Evolutionary conservation across 306 rosid species (phyloP), one percentile per base, ranked within the genome.

Genomic region (Glycine latifolia): DNA sequence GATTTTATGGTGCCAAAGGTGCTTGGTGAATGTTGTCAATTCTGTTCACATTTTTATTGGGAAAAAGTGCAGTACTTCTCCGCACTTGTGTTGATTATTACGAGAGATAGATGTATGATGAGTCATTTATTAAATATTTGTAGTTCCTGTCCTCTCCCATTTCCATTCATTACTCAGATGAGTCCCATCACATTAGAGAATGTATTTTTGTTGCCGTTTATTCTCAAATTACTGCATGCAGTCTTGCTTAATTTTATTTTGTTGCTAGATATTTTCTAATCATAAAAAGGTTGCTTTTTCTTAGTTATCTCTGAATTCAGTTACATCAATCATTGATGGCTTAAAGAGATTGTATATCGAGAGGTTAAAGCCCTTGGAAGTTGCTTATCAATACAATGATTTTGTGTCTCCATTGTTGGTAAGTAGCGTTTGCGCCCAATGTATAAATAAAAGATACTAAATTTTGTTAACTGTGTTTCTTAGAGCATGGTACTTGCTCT

Each of bases 291-390:
- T 83, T 78, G 39, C 17, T 70, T 77, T 73, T 79, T 75, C 50
- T 53, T 90, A 93, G 99, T 53, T 92, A 62, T 89, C 99, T 65
- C 84, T 61, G 49, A 79, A 58, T 73, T 86, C 92, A 52, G 97
- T 95, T 46, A 95, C 99, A 71, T 95, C 99, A 63, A 93, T 95
- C 75, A 44, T 79, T 82, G 97, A 95, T 81, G 99, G 98, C 71
- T 85, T 95, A 86, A 95, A 93, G 89, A 93, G 77, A 83, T 75
- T 95, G 84, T 93, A 95, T 62, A 74, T 56, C 35, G 96, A 93
- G 85, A 93, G 90, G 83, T 86, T 95, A 10, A 92, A 91, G 92
- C 99, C 98, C 6, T 20, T 95, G 89, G 99, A 95, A 91, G 80
- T 71, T 47, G 41, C 97, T 8, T 95, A 91, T 71, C 92, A 87